Evolutionary conservation across 352 stramenopile genomes (phyloP).

Genomic region (Phytopythium chamaehyphon): DNA sequence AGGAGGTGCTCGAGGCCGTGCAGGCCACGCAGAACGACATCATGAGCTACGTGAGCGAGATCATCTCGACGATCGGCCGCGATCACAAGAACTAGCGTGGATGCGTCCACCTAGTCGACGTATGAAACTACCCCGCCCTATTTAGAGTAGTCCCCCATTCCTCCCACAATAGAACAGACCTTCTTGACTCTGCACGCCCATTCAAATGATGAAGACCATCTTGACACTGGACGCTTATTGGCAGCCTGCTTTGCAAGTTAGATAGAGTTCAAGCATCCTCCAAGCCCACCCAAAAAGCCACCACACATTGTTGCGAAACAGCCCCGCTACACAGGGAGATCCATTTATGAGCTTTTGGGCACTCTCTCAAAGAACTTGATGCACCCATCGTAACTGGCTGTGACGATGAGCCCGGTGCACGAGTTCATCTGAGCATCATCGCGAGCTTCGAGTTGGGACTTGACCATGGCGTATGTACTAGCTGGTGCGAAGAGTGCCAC

Average conservation of each 20-base stretch:
- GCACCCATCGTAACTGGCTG: constrained; percentile 80
- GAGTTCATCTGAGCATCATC: constrained; percentile 62
- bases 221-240: no score
- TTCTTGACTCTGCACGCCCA: neutral
- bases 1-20: constrained; percentile 92
- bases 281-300: no score
- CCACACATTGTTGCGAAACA: no score
- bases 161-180: constrained; percentile 3
- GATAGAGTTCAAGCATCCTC: no score
- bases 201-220: no score
- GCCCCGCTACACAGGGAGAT: no score
- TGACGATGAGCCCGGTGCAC: constrained; percentile 77
- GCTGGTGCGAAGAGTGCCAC: constrained; percentile 76
- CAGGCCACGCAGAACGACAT: constrained; percentile 58
- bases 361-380: constrained; percentile 78
- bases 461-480: constrained; percentile 79
- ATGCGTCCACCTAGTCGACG: neutral
- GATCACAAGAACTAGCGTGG: constrained; percentile 17
- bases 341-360: constrained; percentile 18
- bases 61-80: constrained; percentile 39
- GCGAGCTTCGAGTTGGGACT: constrained; percentile 57
- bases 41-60: constrained; percentile 32
- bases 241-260: no score
- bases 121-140: constrained; percentile 4
- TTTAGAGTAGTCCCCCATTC: constrained; percentile 3